These are phyloP conservation scores for Neofusicoccum laricinum DNA, from an alignment of 2,329 filamentous ascomycete genomes.

Conservation along the genomic window DNA sequence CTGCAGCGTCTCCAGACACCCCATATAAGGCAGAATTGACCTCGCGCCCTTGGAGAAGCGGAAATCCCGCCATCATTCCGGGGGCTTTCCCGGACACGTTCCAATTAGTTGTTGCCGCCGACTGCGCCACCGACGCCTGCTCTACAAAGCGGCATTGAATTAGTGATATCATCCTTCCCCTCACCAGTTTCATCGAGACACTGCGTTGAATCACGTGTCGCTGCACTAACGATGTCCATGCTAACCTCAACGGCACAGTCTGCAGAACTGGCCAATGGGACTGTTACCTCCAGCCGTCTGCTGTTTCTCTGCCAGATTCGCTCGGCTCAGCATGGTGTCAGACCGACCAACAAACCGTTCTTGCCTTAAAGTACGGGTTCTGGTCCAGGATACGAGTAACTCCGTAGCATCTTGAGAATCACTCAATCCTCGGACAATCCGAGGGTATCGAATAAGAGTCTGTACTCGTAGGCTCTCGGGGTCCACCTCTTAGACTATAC, in stretches of 20 bases:
- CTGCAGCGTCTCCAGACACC: neutral
- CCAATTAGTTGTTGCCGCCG: neutral
- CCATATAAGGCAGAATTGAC: no score
- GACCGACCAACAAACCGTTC: no score
- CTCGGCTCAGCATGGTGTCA: neutral
- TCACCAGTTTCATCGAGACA: neutral
- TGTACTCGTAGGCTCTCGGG: no score
- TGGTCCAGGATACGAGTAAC: no score
- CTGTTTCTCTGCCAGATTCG: neutral
- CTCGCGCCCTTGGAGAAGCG: no score
- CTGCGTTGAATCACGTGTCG: neutral
- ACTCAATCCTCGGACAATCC: no score
- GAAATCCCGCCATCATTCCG: no score
- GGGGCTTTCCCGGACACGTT: neutral
- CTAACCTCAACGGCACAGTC: neutral
- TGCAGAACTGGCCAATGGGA: neutral
- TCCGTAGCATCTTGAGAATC: no score
- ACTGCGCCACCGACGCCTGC: neutral
- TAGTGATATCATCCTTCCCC: slow-evolving; percentile 9
- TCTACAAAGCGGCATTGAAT: neutral
- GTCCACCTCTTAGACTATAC: no score
- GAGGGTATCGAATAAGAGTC: no score
- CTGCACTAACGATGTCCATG: neutral
- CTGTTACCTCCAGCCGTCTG: neutral
- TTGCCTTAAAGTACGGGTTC: no score